phyloP scores from a whole-genome alignment of 768 basidiomycete species.

The Lentinula lateritia region DNA sequence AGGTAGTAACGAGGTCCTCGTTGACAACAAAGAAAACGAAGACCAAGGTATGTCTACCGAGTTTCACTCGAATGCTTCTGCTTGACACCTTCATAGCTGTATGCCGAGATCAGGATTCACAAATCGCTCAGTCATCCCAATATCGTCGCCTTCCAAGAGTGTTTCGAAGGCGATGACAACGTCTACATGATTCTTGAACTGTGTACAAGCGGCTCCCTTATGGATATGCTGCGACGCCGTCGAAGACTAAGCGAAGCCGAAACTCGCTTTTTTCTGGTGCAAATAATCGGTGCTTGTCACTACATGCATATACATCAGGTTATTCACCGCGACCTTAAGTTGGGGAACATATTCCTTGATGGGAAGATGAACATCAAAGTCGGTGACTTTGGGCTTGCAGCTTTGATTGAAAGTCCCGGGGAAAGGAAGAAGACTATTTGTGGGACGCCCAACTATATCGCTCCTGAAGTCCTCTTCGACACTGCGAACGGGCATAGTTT shows the following conservation, averaged over 20 bases:
- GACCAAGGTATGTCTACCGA: slow-evolving; percentile 62
- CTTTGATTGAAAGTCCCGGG: slow-evolving; percentile 92
- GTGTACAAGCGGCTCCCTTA: slow-evolving; percentile 83
- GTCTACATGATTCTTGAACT: slow-evolving; percentile 97
- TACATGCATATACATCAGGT: slow-evolving; percentile 98
- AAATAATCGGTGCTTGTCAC: slow-evolving; percentile 91
- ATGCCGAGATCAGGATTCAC: slow-evolving; percentile 98
- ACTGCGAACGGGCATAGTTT: slow-evolving; percentile 95
- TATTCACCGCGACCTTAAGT: slow-evolving; percentile 92
- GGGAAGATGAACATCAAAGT: slow-evolving; percentile 92
- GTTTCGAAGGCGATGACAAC: slow-evolving; percentile 92
- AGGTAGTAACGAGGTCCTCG: slow-evolving; percentile 90
- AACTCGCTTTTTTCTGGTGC: slow-evolving; percentile 87
- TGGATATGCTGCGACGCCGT: slow-evolving; percentile 86
- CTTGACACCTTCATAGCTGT: slow-evolving; percentile 53
- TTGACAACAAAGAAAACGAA: slow-evolving; percentile 96
- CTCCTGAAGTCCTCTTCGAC: slow-evolving; percentile 95
- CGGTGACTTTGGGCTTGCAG: slow-evolving; percentile 95
- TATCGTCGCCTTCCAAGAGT: slow-evolving; percentile 87
- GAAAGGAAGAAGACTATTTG: slow-evolving; percentile 99
- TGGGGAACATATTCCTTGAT: slow-evolving; percentile 93
- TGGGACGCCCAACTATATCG: slow-evolving; percentile 98
- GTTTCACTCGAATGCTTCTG: neutral
- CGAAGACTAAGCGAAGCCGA: slow-evolving; percentile 89
- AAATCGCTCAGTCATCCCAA: slow-evolving; percentile 87